Percentiles rank a stretch among this genome's conserved stretches.
Conservation (phyloP, 164 flowering plant species). For the Euptelea pleiosperma region DNA sequence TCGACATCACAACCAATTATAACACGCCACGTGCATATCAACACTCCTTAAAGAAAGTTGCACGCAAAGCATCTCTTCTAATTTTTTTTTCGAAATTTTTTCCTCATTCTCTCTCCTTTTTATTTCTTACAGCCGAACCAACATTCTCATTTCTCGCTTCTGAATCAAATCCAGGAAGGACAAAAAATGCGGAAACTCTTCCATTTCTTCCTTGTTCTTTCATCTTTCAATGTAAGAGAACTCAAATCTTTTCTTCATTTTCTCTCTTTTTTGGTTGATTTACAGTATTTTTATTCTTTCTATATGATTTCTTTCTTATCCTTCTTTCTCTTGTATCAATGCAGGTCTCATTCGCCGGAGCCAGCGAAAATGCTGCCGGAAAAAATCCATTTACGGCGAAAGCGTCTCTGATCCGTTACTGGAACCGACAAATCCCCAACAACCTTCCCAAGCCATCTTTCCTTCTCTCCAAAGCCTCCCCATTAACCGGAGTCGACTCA, state of each 20-base stretch:
- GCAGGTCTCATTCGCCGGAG: slow-evolving; percentile 35
- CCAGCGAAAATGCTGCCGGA: too few species aligned
- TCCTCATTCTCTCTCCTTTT: too few species aligned
- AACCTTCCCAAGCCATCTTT: slow-evolving; percentile 44
- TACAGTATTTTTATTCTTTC: neutral
- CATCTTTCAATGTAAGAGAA: slow-evolving; percentile 25
- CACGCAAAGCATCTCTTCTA: too few species aligned
- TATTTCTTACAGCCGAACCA: too few species aligned
- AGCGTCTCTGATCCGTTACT: slow-evolving; percentile 64
- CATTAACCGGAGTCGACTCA: slow-evolving; percentile 47
- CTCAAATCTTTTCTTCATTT: neutral
- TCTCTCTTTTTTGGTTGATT: too few species aligned
- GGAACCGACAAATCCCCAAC: slow-evolving; percentile 63
- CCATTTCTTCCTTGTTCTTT: too few species aligned
- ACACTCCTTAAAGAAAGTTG: too few species aligned
- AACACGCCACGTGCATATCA: too few species aligned
- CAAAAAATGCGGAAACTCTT: slow-evolving; percentile 16
- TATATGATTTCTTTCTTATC: neutral
- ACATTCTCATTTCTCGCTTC: too few species aligned
- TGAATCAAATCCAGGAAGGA: neutral
- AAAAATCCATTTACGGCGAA: slow-evolving; percentile 72
- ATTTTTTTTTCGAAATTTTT: too few species aligned
- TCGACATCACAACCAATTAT: too few species aligned
- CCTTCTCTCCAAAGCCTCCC: slow-evolving; percentile 68
- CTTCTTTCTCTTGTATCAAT: slow-evolving; percentile 19